Percentiles rank a stretch among this genome's conserved stretches.
Conservation (phyloP, 2,329 filamentous ascomycete species). For the Ilyonectria mors-panacis region DNA sequence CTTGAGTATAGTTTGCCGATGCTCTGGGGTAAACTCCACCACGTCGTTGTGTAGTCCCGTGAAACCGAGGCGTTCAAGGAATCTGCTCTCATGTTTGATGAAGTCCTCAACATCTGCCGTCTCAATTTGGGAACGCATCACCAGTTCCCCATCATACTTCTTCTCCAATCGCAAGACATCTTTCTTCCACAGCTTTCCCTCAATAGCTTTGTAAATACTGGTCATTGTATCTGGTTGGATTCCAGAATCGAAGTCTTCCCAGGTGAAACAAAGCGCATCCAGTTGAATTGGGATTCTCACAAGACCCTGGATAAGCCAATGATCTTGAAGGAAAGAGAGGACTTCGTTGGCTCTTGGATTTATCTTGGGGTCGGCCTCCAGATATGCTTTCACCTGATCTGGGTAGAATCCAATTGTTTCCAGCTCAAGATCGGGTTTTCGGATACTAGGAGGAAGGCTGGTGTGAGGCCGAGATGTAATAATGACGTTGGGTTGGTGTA, state of each 20-base stretch:
- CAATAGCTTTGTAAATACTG: slow-evolving; percentile 51
- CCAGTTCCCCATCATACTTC: slow-evolving; percentile 17
- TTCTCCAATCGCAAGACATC: slow-evolving; percentile 52
- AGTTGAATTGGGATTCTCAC: slow-evolving; percentile 61
- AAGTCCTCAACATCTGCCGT: slow-evolving; percentile 33
- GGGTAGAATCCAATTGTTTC: slow-evolving; percentile 58
- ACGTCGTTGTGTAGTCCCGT: slow-evolving; percentile 51
- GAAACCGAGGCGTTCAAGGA: slow-evolving; percentile 55
- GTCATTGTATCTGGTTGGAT: slow-evolving; percentile 55
- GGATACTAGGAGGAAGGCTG: not conserved
- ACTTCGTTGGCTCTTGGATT: not conserved
- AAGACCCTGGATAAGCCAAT: slow-evolving; percentile 53
- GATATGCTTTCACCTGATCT: slow-evolving; percentile 50
- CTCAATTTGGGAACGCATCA: slow-evolving; percentile 10
- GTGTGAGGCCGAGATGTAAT: not conserved
- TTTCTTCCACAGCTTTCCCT: slow-evolving; percentile 56
- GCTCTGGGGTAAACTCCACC: slow-evolving; percentile 49
- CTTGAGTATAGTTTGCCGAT: slow-evolving; percentile 23
- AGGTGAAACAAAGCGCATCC: slow-evolving; percentile 60
- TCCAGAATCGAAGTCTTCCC: slow-evolving; percentile 43
- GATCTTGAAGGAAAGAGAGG: slow-evolving; percentile 50
- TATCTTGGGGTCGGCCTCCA: not conserved
- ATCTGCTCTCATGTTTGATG: slow-evolving; percentile 36
- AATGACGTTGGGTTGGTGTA: slow-evolving; percentile 55
- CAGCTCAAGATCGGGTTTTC: slow-evolving; percentile 48